These are phyloP conservation scores for Passalora sequoiae DNA, from an alignment of 2,329 filamentous ascomycete genomes.

Conservation along the genomic window DNA sequence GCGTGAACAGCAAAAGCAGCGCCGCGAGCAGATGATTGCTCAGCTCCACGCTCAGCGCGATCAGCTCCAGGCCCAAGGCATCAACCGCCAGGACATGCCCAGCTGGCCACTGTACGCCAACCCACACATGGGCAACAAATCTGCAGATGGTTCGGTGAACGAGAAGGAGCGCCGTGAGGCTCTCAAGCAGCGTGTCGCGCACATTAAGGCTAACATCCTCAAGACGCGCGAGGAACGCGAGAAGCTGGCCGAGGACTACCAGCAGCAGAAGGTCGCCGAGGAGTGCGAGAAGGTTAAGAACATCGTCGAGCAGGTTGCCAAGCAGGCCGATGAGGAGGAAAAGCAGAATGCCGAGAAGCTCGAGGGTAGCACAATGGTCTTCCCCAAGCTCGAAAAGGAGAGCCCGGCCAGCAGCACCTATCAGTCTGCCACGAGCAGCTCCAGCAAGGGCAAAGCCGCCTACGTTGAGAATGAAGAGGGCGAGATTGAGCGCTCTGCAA, in stretches of 20 bases:
- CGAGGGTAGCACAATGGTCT: constrained; percentile 73
- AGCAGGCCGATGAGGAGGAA: constrained; percentile 32
- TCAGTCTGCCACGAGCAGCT: constrained; percentile 45
- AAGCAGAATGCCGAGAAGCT: constrained; percentile 30
- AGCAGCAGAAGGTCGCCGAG: constrained; percentile 29
- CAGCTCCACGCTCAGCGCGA: constrained; percentile 23
- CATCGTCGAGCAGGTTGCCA: constrained; percentile 31
- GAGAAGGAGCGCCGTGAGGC: constrained; percentile 28
- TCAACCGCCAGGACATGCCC: constrained; percentile 15
- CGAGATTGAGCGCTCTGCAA: constrained; percentile 43
- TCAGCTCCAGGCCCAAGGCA: constrained; percentile 15
- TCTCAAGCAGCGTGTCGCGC: constrained; percentile 29
- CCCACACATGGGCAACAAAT: constrained; percentile 4
- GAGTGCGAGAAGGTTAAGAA: constrained; percentile 28
- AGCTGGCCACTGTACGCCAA: constrained; percentile 11
- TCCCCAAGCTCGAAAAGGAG: constrained; percentile 93
- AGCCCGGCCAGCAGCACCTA: constrained; percentile 78
- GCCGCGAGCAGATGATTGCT: constrained; percentile 34
- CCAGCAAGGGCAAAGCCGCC: constrained; percentile 43
- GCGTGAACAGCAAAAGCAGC: constrained; percentile 29
- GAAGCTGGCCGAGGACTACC: constrained; percentile 18
- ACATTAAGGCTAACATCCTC: constrained; percentile 32
- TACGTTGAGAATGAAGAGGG: constrained; percentile 56
- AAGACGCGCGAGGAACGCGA: constrained; percentile 31
- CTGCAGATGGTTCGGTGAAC: constrained; percentile 4